Conservation (phyloP, 116 monocot genomes). For the Dioscorea cayenensis region DNA sequence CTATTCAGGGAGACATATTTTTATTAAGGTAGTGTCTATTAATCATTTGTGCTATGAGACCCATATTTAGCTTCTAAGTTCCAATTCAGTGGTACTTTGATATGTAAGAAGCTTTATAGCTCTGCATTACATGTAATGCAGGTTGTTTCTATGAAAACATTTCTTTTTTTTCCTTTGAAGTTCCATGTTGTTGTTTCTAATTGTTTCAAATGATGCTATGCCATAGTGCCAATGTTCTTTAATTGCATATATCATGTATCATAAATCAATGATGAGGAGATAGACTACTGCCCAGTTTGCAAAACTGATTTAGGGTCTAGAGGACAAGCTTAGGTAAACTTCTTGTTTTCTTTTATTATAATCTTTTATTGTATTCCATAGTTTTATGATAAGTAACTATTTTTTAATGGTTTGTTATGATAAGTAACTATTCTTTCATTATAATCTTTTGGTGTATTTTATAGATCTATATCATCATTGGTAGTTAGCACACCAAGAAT, state of each 20-base stretch:
- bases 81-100: not conserved
- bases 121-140: not conserved
- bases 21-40: not conserved
- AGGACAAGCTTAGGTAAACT: slow-evolving; percentile 77
- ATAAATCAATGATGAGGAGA: slow-evolving; percentile 72
- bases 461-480: slow-evolving; percentile 87
- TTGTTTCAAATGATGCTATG: no score
- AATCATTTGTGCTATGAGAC: not conserved
- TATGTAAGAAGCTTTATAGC: not conserved
- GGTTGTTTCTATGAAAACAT: no score
- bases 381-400: no score
- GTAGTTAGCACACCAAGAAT: slow-evolving; percentile 78
- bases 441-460: no score
- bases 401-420: slow-evolving; percentile 5
- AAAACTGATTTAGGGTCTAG: slow-evolving; percentile 62
- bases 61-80: not conserved
- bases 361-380: no score
- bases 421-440: no score
- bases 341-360: not conserved
- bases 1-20: not conserved
- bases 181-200: no score
- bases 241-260: no score
- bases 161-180: not conserved
- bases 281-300: slow-evolving; percentile 80
- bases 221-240: not conserved